These are phyloP conservation scores for Ambrosia hybrid DNA, from an alignment of 140 eudicot species.

Conservation along the genomic window DNA sequence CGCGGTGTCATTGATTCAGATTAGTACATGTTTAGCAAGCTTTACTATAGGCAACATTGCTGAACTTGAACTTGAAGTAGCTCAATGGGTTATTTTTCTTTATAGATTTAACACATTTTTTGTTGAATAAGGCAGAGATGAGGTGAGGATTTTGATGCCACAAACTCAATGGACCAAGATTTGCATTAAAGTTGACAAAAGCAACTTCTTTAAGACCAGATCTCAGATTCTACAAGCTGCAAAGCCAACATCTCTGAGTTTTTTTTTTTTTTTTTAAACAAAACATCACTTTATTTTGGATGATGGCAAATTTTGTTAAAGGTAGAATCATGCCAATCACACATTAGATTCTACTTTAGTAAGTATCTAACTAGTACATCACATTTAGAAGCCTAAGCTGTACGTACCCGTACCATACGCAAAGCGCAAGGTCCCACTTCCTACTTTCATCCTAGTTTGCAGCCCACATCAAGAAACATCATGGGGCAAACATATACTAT, in stretches of 20 bases:
- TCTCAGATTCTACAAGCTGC: slow-evolving; percentile 41
- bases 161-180: slow-evolving; percentile 45
- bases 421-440: slow-evolving; percentile 31
- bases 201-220: slow-evolving; percentile 49
- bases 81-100: slow-evolving; percentile 24
- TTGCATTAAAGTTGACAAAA: slow-evolving; percentile 49
- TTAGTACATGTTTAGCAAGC: not conserved
- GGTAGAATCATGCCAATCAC: slow-evolving; percentile 37
- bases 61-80: not conserved
- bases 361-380: slow-evolving; percentile 50
- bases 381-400: slow-evolving; percentile 26
- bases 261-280: slow-evolving; percentile 23
- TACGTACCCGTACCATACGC: slow-evolving; percentile 50
- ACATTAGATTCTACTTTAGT: slow-evolving; percentile 47
- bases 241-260: slow-evolving; percentile 42
- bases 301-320: slow-evolving; percentile 39
- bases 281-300: slow-evolving; percentile 35
- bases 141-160: slow-evolving; percentile 40
- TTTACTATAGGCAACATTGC: not conserved
- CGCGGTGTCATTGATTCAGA: not conserved
- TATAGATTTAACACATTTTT: slow-evolving; percentile 16
- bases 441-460: slow-evolving; percentile 28
- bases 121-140: slow-evolving; percentile 19
- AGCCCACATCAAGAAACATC: slow-evolving; percentile 18
- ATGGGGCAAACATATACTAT: not conserved